Conservation (phyloP, 2,329 filamentous ascomycete species). For the Apiospora phragmitis region DNA sequence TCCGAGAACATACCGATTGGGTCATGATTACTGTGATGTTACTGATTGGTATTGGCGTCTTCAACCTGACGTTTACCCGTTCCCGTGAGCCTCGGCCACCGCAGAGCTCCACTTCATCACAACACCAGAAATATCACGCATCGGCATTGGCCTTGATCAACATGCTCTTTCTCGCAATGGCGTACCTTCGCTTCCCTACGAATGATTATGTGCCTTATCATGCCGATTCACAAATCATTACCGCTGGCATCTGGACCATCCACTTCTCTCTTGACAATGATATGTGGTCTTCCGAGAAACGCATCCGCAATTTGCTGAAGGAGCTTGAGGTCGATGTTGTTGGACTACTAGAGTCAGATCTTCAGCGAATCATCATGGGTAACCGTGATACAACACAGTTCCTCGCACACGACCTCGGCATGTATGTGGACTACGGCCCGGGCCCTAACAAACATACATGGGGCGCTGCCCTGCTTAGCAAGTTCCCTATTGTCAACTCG, state of each 20-base stretch:
- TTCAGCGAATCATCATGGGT: slow-evolving; percentile 98
- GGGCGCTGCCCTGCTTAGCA: slow-evolving; percentile 89
- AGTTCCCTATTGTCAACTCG: slow-evolving; percentile 96
- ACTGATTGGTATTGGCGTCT: slow-evolving; percentile 80
- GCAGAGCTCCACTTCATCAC: slow-evolving; percentile 27
- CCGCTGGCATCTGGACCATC: slow-evolving; percentile 97
- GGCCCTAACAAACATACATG: slow-evolving; percentile 99
- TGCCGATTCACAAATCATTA: slow-evolving; percentile 80
- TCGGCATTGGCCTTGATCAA: slow-evolving; percentile 72
- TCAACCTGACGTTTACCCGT: slow-evolving; percentile 60
- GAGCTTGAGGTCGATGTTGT: slow-evolving; percentile 97
- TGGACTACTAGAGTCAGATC: slow-evolving; percentile 89
- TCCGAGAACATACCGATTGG: slow-evolving; percentile 95
- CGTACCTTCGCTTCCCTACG: slow-evolving; percentile 87
- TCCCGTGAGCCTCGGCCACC: not conserved
- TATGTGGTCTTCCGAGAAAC: slow-evolving; percentile 96
- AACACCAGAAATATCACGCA: slow-evolving; percentile 54
- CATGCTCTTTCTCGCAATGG: slow-evolving; percentile 74
- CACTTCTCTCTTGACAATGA: slow-evolving; percentile 98
- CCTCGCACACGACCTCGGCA: slow-evolving; percentile 92
- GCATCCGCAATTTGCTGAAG: slow-evolving; percentile 86
- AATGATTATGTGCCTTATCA: slow-evolving; percentile 94
- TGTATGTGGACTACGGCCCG: slow-evolving; percentile 97
- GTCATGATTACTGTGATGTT: slow-evolving; percentile 87
- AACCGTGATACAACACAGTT: slow-evolving; percentile 96